Percentiles rank a stretch among this genome's conserved stretches.
phyloP scores from a whole-genome alignment of 2,329 filamentous ascomycete species.

The Reticulascus tulasneorum region DNA sequence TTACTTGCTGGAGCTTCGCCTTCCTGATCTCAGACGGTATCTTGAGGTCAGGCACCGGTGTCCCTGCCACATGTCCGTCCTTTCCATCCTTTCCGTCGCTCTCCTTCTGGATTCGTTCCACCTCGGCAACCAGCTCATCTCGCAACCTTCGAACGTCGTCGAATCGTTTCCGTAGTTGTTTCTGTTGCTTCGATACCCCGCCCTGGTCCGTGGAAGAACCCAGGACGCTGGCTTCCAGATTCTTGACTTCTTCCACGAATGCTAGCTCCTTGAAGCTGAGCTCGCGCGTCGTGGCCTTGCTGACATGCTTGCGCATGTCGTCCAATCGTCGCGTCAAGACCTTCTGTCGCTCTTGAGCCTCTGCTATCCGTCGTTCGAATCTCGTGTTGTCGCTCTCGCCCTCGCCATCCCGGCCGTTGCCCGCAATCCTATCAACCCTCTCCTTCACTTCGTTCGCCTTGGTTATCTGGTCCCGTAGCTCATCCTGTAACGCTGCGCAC shows the following conservation, averaged over 20 bases:
- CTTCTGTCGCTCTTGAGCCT: constrained; percentile 52
- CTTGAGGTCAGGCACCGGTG: constrained; percentile 38
- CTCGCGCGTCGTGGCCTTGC: constrained; percentile 37
- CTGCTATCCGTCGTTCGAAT: constrained; percentile 55
- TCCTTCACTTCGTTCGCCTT: constrained; percentile 62
- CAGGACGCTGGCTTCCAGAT: constrained; percentile 50
- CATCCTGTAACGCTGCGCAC: constrained; percentile 63
- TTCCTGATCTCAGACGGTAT: constrained; percentile 59
- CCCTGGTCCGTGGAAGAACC: constrained; percentile 16
- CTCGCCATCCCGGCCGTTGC: constrained; percentile 49
- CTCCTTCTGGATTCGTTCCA: constrained; percentile 36
- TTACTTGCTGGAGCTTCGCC: constrained; percentile 61
- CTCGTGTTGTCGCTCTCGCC: constrained; percentile 50
- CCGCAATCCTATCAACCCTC: constrained; percentile 63
- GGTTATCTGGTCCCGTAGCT: constrained; percentile 63
- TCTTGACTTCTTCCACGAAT: constrained; percentile 42
- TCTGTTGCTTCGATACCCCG: constrained; percentile 19
- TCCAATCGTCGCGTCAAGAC: constrained; percentile 58
- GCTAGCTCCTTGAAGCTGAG: constrained; percentile 42
- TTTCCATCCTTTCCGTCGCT: constrained; percentile 17
- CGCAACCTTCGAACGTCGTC: constrained; percentile 52
- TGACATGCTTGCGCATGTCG: constrained; percentile 42
- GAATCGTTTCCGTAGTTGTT: constrained; percentile 53
- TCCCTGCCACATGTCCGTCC: constrained; percentile 21
- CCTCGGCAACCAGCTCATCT: constrained; percentile 49